Evolutionary conservation across 345 rosid species (phyloP), one percentile per base, ranked within the genome.

Genomic region (Aethionema arabicum): DNA sequence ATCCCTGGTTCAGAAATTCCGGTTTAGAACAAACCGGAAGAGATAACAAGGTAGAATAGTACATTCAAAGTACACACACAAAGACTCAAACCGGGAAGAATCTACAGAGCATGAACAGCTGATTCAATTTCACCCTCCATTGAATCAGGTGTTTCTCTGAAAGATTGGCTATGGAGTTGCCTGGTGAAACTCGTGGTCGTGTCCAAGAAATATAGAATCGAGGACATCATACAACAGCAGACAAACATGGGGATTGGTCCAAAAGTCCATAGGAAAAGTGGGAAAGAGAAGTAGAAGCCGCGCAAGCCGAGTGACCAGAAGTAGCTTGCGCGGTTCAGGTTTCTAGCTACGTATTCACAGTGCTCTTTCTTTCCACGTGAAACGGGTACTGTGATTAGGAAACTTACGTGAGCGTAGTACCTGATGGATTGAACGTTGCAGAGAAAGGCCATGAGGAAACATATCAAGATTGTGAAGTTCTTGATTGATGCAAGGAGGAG

Each of bases 221-320:
- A 76, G 2, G 79, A 75, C 86, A 92, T 82, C 35, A 77, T 5
- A 65, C 80, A 74, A 69, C 91, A 78, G 69, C 96, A 92, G 5
- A 76, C 75, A 66, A 92, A 78, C 98, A 92, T 89, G 0, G 98
- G 95, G 50, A 87, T 87, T 0, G 97, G 97, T 14, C 97, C 97
- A 6, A 92, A 92, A 61, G 77, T 80, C 98, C 97, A 92, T 10
- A 92, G 66, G 72, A 92, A 83, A 43, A 92, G 83, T 27, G 98
- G 93, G 78, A 92, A 89, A 4, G 98, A 89, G 61, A 92, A 42
- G 65, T 89, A 86, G 72, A 83, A 92, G 39, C 97, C 84, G 10
- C 98, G 85, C 57, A 92, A 56, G 27, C 98, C 98, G 5, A 92
- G 80, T 11, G 95, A 89, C 97, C 98, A 89, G 72, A 85, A 92